Evolutionary conservation across 257 asterid genomes (phyloP).

Genomic region (Capsicum baccatum): DNA sequence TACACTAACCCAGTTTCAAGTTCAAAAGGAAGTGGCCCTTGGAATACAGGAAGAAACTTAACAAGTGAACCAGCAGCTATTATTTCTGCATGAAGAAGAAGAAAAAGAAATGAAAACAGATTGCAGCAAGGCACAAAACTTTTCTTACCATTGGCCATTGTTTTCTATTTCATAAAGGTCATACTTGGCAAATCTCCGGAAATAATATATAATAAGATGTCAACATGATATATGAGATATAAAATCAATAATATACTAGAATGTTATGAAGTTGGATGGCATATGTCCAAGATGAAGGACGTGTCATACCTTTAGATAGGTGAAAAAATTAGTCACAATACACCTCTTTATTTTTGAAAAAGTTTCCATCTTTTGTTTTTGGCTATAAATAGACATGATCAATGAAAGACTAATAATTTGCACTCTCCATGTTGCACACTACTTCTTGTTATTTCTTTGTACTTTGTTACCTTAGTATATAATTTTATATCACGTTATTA

Average conservation of each 20-base stretch:
- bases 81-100: background rate
- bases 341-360: too few species aligned
- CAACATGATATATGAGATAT: background rate
- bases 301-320: too few species aligned
- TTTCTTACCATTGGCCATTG: background rate
- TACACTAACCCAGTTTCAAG: conserved; percentile 45
- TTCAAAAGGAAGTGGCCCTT: conserved; percentile 44
- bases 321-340: too few species aligned
- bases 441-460: too few species aligned
- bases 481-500: too few species aligned
- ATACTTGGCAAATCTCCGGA: background rate
- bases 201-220: background rate
- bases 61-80: conserved; percentile 28
- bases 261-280: background rate
- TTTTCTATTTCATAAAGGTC: background rate
- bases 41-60: conserved; percentile 40
- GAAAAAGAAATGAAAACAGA: background rate
- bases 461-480: too few species aligned
- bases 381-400: too few species aligned
- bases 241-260: background rate
- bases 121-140: background rate
- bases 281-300: too few species aligned
- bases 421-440: too few species aligned
- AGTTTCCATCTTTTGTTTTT: too few species aligned
- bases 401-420: too few species aligned